Conservation (phyloP, 805 yeast species). For the Saccharomycopsis selenospora region DNA sequence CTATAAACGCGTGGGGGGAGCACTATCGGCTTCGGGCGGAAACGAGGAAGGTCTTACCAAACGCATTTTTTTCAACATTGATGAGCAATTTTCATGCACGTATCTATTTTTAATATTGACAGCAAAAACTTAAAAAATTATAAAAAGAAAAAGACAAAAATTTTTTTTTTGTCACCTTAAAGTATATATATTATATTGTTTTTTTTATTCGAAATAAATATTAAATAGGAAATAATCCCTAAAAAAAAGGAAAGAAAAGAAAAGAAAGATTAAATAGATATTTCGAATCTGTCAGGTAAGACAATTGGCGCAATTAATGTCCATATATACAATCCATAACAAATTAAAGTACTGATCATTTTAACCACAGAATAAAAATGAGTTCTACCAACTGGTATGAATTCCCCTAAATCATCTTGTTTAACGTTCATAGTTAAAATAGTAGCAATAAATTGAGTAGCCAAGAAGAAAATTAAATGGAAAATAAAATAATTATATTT, state of each 20-base stretch:
- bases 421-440: conserved; percentile 86
- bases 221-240: too few species aligned
- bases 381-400: conserved; percentile 94
- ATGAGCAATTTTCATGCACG: too few species aligned
- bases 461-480: conserved; percentile 86
- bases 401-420: conserved; percentile 76
- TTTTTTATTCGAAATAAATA: too few species aligned
- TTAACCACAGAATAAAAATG: conserved; percentile 94
- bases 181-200: too few species aligned
- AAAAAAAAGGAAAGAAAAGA: neutral
- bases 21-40: too few species aligned
- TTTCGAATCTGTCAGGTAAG: conserved; percentile 78
- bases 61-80: too few species aligned
- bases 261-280: neutral
- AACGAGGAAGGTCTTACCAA: too few species aligned
- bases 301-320: conserved; percentile 83
- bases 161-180: too few species aligned
- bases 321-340: conserved; percentile 84
- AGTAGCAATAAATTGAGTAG: conserved; percentile 96
- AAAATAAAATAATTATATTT: conserved; percentile 82
- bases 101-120: too few species aligned
- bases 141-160: too few species aligned
- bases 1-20: too few species aligned
- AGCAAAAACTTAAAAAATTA: too few species aligned
- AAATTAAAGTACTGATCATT: conserved; percentile 85